phyloP scores from a whole-genome alignment of 768 basidiomycete genomes.

The Leccinum variicolor region DNA sequence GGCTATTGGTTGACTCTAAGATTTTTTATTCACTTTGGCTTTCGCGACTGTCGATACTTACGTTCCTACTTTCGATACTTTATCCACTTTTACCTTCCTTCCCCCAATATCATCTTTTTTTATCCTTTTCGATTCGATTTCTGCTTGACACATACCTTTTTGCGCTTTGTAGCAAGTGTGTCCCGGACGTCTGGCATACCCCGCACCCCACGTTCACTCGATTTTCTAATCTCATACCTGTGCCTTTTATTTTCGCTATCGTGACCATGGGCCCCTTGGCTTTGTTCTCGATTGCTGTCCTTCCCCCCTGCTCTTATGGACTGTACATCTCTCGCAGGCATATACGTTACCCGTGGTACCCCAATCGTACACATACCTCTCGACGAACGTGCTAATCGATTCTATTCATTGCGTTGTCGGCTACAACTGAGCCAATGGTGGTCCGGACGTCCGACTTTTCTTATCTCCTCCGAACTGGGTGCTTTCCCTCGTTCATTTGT shows the following conservation, averaged over 20 bases:
- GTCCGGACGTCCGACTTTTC: background rate
- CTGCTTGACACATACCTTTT: conserved; percentile 29
- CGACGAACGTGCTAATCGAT: conserved; percentile 12
- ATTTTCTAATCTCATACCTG: conserved; percentile 28
- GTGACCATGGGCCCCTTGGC: conserved; percentile 15
- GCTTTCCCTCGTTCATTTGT: background rate
- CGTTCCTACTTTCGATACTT: conserved; percentile 22
- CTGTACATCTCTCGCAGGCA: conserved; percentile 22
- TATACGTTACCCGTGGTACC: conserved; percentile 22
- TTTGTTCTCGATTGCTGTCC: conserved; percentile 26
- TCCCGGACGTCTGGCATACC: conserved; percentile 23
- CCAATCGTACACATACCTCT: conserved; percentile 7
- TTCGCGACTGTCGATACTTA: conserved; percentile 30
- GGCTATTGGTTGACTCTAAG: conserved; percentile 59
- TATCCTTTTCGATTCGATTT: conserved; percentile 30
- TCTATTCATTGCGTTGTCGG: background rate
- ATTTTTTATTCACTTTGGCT: conserved; percentile 47
- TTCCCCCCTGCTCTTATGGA: conserved; percentile 16
- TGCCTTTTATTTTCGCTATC: conserved; percentile 30
- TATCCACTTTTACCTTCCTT: conserved; percentile 29
- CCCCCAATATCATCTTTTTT: conserved; percentile 26
- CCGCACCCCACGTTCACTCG: conserved; percentile 30
- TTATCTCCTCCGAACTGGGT: background rate
- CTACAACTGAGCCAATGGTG: background rate
- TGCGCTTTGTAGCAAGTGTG: conserved; percentile 20